Evolutionary conservation across 1,139 yeast genomes (phyloP), one percentile per base, ranked within the genome.

Genomic region (Meyerozyma sp.): DNA sequence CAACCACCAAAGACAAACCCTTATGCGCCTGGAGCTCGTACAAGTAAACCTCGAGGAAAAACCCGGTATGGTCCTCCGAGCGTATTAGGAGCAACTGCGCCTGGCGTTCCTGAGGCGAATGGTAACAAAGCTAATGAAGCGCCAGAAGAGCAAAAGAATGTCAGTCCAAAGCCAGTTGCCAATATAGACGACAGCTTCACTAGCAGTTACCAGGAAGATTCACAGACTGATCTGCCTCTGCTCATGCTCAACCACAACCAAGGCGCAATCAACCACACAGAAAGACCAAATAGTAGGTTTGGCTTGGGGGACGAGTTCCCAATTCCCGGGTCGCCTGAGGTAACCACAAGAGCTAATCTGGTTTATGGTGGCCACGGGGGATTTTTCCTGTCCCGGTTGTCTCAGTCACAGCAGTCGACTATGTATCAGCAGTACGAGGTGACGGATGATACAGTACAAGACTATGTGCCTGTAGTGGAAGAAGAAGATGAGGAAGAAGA

Each of bases 391-490:
- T 67, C 73, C 8, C 54, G 75, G 42, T 61, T 73, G 44, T 70
- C 76, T 0, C 76, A 73, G 49, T 71, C 76, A 3, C 77, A 72
- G 43, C 76, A 70, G 47, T 67, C 75, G 8, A 74, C 69, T 1
- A 51, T 72, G 60, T 72, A 72, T 54, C 75, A 71, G 48, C 77
- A 73, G 46, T 73, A 73, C 48, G 77, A 72, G 46, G 77, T 73
- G 14, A 64, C 64, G 43, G 78, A 73, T 52, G 78, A 73, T 49
- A 71, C 77, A 1, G 78, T 73, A 4, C 54, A 62, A 29, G 77
- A 70, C 46, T 73, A 72, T 46, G 62, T 71, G 20, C 75, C 77
- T 2, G 63, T 70, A 2, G 69, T 65, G 2, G 77, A 71, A 45
- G 78, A 72, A 46, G 75, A 72, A 16, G 77, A 70, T 4, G 76